Evolutionary conservation across 108 stramenopile species (phyloP), one percentile per base, ranked within the genome.

Genomic region (Stephanodiscus triporus): DNA sequence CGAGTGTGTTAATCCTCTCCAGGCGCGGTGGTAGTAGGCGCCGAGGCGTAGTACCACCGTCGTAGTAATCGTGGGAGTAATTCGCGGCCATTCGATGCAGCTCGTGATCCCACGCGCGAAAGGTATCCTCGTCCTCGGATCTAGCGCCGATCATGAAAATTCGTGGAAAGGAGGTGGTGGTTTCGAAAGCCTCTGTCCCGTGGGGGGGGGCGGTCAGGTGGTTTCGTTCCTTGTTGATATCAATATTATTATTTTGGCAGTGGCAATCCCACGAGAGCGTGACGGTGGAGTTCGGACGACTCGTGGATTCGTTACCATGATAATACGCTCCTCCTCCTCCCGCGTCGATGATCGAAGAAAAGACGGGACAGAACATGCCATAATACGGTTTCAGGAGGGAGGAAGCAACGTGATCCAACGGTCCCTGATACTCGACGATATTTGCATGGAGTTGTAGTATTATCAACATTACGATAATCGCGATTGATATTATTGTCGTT

Each of bases 111-210:
- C 78, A 80, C n/a, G 32, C 45, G 23, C 38, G 34, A 42, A 68
- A 80, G 7, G 78, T 80, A 64, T 80, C 67, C 48, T 73, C 67
- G 4, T 55, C 61, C 49, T 69, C 61, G 19, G 53, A 62, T 32
- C 78, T 56, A 32, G 78, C 78, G n/a, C 78, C 78, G 55, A 80
- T 73, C 78, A 80, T 70, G 42, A 80, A 72, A 26, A 80, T 73
- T 43, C 51, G 71, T 47, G 78, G 78, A 36, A 80, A 78, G n/a
- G 43, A 10, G 6, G 32, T 27, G 42, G 34, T n/a, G n/a, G n/a
- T n/a, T n/a, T n/a, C 34, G 3, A 9, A n/a, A 17, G 20, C 42
- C 1, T 47, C n/a, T n/a, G n/a, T 49, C 8, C 13, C 22, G 45
- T 64, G 16, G 24, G 36, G n/a, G n/a, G n/a, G n/a, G n/a, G n/a